phyloP scores from a whole-genome alignment of 2,329 filamentous ascomycete species.

The Trematosphaeria pertusa region DNA sequence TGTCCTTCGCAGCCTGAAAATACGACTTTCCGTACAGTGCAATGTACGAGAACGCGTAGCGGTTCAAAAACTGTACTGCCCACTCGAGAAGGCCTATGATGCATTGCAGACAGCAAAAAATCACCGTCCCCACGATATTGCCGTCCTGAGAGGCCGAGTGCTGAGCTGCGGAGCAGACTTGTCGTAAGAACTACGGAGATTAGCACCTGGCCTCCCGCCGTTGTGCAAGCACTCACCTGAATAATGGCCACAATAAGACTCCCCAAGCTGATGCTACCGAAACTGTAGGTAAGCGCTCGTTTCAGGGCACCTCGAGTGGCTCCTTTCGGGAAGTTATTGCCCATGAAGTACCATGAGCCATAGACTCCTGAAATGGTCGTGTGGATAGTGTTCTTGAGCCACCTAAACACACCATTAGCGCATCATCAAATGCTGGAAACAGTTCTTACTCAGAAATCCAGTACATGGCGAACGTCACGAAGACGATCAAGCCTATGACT shows the following conservation, averaged over 20 bases:
- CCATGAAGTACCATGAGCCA: conserved; percentile 89
- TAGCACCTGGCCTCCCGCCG: no score
- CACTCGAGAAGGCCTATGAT: conserved; percentile 81
- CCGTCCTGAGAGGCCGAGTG: conserved; percentile 69
- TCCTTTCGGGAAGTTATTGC: conserved; percentile 72
- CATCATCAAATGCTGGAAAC: no score
- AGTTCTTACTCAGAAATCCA: conserved; percentile 83
- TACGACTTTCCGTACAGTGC: conserved; percentile 92
- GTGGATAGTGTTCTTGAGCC: conserved; percentile 92
- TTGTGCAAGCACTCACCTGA: no score
- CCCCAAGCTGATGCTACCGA: conserved; percentile 87
- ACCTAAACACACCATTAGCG: no score
- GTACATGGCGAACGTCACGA: conserved; percentile 89
- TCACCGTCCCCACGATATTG: conserved; percentile 69
- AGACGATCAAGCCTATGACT: conserved; percentile 84
- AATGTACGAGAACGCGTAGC: conserved; percentile 92
- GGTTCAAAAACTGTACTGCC: conserved; percentile 87
- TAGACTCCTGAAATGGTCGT: conserved; percentile 87
- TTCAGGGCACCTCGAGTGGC: conserved; percentile 84
- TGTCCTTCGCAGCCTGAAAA: conserved; percentile 84
- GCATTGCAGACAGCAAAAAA: conserved; percentile 79
- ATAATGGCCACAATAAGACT: conserved; percentile 87
- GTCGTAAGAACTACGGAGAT: no score
- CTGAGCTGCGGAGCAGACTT: conserved; percentile 80
- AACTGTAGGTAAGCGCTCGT: conserved; percentile 86